Evolutionary conservation across 768 basidiomycete species (phyloP).

Genomic region (Trametes punicea): DNA sequence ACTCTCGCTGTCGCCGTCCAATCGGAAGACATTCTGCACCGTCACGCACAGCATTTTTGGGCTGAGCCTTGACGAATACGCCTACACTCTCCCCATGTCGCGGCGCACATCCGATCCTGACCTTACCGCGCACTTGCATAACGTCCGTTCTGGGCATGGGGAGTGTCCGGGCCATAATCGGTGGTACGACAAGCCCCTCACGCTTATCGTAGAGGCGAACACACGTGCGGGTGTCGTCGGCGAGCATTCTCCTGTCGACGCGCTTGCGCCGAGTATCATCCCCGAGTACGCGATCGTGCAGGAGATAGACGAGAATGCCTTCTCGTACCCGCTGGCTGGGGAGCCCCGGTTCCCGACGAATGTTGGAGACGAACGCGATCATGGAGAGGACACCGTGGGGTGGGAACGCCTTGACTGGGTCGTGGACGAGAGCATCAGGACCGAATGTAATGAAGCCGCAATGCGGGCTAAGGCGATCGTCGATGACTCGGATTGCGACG

Average conservation of each 20-base stretch:
- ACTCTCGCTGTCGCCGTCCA: constrained; percentile 60
- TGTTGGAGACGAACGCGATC: too few relatives aligned
- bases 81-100: constrained; percentile 36
- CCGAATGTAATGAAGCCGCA: constrained; percentile 58
- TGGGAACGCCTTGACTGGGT: constrained; percentile 78
- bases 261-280: constrained; percentile 83
- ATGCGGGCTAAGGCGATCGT: constrained; percentile 55
- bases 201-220: constrained; percentile 80
- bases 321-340: constrained; percentile 27
- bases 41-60: constrained; percentile 77
- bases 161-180: constrained; percentile 56
- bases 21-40: constrained; percentile 53
- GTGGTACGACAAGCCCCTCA: constrained; percentile 88
- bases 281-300: constrained; percentile 78
- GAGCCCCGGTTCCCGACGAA: too few relatives aligned
- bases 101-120: constrained; percentile 29
- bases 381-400: constrained; percentile 20
- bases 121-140: constrained; percentile 73
- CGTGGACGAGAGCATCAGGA: constrained; percentile 52
- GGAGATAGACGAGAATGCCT: constrained; percentile 51
- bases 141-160: constrained; percentile 62
- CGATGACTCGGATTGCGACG: constrained; percentile 78
- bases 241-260: constrained; percentile 90
- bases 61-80: constrained; percentile 75
- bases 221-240: constrained; percentile 84